A percentile compares a stretch with the other conserved stretches of the same genome.
phyloP scores from a whole-genome alignment of 2,329 filamentous ascomycete genomes.

The Hirsutella thompsonii region DNA sequence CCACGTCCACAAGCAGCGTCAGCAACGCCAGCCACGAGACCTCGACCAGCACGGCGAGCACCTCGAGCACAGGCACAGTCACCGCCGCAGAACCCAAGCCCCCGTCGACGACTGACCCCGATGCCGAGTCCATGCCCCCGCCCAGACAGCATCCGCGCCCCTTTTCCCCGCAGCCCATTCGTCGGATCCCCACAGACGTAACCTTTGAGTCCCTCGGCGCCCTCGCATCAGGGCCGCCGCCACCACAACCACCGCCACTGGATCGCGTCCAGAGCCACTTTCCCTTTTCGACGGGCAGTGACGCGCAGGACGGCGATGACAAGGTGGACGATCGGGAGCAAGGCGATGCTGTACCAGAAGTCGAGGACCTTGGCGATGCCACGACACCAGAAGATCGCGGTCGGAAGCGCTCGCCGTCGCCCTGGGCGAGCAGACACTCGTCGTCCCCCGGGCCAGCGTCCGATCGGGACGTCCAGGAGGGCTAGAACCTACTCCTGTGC shows the following conservation, averaged over 20 bases:
- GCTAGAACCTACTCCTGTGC: constrained; percentile 1
- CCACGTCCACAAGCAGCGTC: constrained; percentile 13
- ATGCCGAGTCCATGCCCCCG: constrained; percentile 42
- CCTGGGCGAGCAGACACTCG: neutral
- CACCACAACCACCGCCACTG: neutral
- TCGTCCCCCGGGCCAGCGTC: neutral
- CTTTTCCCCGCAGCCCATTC: constrained; percentile 45
- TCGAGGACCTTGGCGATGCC: neutral
- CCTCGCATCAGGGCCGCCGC: constrained; percentile 6
- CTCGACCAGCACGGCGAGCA: neutral
- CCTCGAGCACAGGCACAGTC: neutral
- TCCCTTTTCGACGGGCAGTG: neutral
- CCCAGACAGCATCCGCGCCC: constrained; percentile 42
- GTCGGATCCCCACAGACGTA: constrained; percentile 26
- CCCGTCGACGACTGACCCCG: constrained; percentile 7
- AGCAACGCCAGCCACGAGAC: constrained; percentile 14
- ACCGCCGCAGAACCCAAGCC: neutral
- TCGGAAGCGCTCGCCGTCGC: neutral
- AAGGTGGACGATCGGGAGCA: neutral
- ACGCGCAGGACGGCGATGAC: constrained; percentile 3
- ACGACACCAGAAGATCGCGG: neutral
- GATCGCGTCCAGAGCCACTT: too few species aligned
- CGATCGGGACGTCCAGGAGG: neutral
- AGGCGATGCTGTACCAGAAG: neutral
- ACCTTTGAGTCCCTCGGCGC: constrained; percentile 24